Percentiles rank a stretch among this genome's conserved stretches.
These are phyloP conservation scores for Ceratobasidium sp. DNA, from an alignment of 1,284 basidiomycete species.

Conservation along the genomic window DNA sequence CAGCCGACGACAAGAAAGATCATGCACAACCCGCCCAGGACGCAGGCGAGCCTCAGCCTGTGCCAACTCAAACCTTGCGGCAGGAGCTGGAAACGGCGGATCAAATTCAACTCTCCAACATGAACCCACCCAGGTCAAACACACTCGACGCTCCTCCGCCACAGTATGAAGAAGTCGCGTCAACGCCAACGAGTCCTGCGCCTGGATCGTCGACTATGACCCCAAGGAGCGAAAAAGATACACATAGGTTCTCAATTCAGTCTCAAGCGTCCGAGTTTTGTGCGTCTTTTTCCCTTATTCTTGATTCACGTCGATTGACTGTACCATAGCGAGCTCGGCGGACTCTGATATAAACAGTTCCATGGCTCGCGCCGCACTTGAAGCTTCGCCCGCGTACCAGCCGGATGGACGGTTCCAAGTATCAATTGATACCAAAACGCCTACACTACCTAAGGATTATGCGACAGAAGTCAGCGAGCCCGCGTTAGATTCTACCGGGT, in stretches of 20 bases:
- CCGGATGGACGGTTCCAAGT: conserved; percentile 35
- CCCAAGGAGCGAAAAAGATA: conserved; percentile 7
- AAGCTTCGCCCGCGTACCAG: conserved; percentile 18
- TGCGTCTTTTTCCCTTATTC: background rate
- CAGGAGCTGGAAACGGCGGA: background rate
- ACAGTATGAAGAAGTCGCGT: conserved; percentile 22
- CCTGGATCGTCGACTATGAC: background rate
- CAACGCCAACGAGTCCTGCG: background rate
- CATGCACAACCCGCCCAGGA: background rate
- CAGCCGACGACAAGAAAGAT: conserved; percentile 4
- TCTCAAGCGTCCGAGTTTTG: conserved; percentile 14
- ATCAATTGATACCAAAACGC: conserved; percentile 5
- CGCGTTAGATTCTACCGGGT: conserved; percentile 54
- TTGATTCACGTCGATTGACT: background rate
- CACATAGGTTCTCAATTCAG: conserved; percentile 4
- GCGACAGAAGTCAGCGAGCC: conserved; percentile 59
- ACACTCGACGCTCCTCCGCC: background rate
- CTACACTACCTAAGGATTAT: conserved; percentile 58
- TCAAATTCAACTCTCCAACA: background rate
- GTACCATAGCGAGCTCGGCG: background rate
- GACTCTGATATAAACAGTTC: background rate
- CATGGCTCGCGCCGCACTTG: conserved; percentile 10
- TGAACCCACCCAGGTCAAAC: background rate
- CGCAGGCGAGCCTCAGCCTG: background rate
- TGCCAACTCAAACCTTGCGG: background rate